Evolutionary conservation across 2,329 filamentous ascomycete species (phyloP), one percentile per base, ranked within the genome.

Genomic region (Shiraia sp.): DNA sequence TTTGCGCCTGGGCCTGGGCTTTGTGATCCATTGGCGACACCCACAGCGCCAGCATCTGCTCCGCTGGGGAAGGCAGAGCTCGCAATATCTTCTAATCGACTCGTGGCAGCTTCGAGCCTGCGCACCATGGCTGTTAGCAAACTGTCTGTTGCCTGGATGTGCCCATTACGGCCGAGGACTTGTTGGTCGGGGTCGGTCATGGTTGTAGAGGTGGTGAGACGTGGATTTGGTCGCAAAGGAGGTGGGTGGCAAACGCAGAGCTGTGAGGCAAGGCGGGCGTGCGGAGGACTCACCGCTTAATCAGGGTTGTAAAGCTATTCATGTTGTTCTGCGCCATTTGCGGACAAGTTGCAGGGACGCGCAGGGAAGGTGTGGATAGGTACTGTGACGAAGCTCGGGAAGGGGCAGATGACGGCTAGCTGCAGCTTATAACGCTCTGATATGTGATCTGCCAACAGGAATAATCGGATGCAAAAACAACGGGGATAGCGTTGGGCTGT

Each of bases 61-160:
- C 32, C 45, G 23, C 34, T 45, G 40, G 80, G 82, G 12, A 67
- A 60, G 5, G 72, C 63, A n/a, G 89, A 86, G 54, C 88, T 84
- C 32, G 93, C 92, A 64, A 99, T 96, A 70, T 99, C 93, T 76
- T 99, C 93, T 42, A 99, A 83, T 45, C 93, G 86, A 52, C 90
- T 93, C 37, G 93, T 99, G 27, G 93, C 93, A 69, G 93, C 93
- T 79, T 99, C 93, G 59, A 99, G 87, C 75, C 93, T 99, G 69
- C 55, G 53, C 42, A 76, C 65, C 52, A 72, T 55, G 38, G 45
- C 66, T 44, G 72, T 83, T 69, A 82, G 80, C 63, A 69, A 55
- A 48, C 65, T 72, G 61, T 72, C 53, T 42, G 50, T 50, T 34
- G 57, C 36, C 32, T 50, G 57, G 16, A 54, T 40, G 24, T 45